Conservation (phyloP, 2,329 filamentous ascomycete genomes). For the Daldinia sp. region DNA sequence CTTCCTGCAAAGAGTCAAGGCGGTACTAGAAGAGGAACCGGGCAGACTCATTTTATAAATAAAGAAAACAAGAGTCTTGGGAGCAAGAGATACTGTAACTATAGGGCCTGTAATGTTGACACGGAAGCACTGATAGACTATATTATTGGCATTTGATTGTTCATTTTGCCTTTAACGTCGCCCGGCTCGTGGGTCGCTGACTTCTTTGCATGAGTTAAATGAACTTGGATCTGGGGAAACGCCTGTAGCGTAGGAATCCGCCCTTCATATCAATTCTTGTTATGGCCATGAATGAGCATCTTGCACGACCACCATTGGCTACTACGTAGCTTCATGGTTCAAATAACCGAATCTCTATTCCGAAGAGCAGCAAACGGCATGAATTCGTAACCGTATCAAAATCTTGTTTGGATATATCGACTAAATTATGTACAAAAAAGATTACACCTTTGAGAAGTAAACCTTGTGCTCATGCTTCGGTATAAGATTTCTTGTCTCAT, state of each 20-base stretch:
- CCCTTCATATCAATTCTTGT: neutral
- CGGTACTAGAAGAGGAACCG: slow-evolving; percentile 83
- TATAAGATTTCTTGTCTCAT: neutral
- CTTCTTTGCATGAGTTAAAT: neutral
- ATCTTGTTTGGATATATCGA: neutral
- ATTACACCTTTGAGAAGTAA: no score
- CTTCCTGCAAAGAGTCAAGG: slow-evolving; percentile 89
- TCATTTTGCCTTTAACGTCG: neutral
- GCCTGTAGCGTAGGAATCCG: neutral
- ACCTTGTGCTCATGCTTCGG: neutral
- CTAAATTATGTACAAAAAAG: neutral
- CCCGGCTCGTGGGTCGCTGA: neutral
- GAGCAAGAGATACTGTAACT: slow-evolving; percentile 41
- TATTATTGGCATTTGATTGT: slow-evolving; percentile 35
- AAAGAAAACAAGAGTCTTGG: slow-evolving; percentile 1
- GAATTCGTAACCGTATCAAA: neutral
- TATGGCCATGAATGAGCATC: neutral
- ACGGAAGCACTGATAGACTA: slow-evolving; percentile 44
- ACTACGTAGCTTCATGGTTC: no score
- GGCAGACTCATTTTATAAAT: slow-evolving; percentile 75
- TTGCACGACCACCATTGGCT: neutral
- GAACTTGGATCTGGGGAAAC: neutral
- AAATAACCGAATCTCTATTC: neutral
- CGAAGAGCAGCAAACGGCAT: neutral
- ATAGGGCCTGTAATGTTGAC: slow-evolving; percentile 41